A percentile compares a stretch with the other conserved stretches of the same genome.
These are phyloP conservation scores for Millerozyma acaciae DNA, from an alignment of 805 yeast species.

Conservation along the genomic window DNA sequence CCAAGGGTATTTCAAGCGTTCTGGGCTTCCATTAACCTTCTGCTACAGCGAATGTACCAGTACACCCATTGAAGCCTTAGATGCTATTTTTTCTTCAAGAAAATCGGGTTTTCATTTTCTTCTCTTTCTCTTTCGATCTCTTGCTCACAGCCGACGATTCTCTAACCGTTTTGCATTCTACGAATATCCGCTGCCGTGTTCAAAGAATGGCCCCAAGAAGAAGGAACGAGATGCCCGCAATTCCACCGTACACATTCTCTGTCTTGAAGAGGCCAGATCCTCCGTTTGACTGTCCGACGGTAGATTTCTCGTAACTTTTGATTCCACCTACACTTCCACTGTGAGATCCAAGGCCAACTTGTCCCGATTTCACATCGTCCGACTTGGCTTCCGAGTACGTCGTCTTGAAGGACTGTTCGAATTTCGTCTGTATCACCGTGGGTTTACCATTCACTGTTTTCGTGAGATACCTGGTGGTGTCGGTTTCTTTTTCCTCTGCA, in stretches of 20 bases:
- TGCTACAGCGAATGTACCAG: too few relatives aligned
- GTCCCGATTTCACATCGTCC: slow-evolving; percentile 21
- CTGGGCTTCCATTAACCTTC: too few relatives aligned
- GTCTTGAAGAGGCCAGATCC: slow-evolving; percentile 8
- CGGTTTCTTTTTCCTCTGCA: neutral
- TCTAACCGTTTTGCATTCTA: slow-evolving; percentile 1
- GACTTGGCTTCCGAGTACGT: slow-evolving; percentile 17
- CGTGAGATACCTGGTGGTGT: slow-evolving; percentile 32
- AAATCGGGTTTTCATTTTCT: too few relatives aligned
- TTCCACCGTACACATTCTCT: slow-evolving; percentile 9
- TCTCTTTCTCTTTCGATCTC: too few relatives aligned
- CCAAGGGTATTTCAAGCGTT: too few relatives aligned
- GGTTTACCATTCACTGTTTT: slow-evolving; percentile 28
- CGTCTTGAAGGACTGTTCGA: slow-evolving; percentile 23
- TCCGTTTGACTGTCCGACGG: slow-evolving; percentile 16
- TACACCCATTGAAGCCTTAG: too few relatives aligned
- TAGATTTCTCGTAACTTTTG: slow-evolving; percentile 26
- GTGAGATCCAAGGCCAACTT: slow-evolving; percentile 28
- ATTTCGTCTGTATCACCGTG: slow-evolving; percentile 21
- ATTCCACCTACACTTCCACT: slow-evolving; percentile 27
- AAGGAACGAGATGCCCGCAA: slow-evolving; percentile 13
- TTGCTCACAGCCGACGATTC: too few relatives aligned
- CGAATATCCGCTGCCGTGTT: slow-evolving; percentile 5
- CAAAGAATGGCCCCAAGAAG: slow-evolving; percentile 10
- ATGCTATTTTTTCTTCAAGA: too few relatives aligned